Evolutionary conservation across 805 yeast genomes (phyloP).

Genomic region (Starmerella bombicola): DNA sequence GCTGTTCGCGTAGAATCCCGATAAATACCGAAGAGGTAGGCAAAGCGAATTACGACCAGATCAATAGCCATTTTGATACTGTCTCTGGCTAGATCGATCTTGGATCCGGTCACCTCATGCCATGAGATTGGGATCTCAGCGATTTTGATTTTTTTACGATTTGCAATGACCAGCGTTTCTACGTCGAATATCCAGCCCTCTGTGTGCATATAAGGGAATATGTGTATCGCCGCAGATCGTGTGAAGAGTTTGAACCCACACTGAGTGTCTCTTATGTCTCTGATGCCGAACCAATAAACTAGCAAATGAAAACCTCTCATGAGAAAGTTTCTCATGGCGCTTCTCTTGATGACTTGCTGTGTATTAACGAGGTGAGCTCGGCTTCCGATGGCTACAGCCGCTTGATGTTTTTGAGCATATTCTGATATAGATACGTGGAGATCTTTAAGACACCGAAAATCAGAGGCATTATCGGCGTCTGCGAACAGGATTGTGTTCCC

Average conservation of each 20-base stretch:
- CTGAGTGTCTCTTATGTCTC: constrained; percentile 82
- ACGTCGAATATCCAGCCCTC: constrained; percentile 99
- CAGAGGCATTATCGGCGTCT: constrained; percentile 95
- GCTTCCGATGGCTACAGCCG: constrained; percentile 71
- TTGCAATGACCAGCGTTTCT: constrained; percentile 72
- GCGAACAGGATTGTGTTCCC: constrained; percentile 76
- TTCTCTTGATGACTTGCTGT: constrained; percentile 91
- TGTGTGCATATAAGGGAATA: constrained; percentile 86
- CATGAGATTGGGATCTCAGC: constrained; percentile 79
- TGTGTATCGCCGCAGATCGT: constrained; percentile 44
- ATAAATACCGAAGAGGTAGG: constrained; percentile 77
- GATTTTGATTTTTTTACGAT: constrained; percentile 52
- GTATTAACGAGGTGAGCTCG: constrained; percentile 94
- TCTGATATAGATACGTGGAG: constrained; percentile 33
- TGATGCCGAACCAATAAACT: constrained; percentile 78
- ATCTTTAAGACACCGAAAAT: constrained; percentile 52
- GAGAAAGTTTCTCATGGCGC: constrained; percentile 72
- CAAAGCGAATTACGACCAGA: constrained; percentile 76
- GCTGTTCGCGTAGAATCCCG: constrained; percentile 6
- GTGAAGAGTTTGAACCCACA: constrained; percentile 94
- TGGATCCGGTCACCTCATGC: constrained; percentile 95
- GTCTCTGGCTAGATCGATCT: constrained; percentile 83
- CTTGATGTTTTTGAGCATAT: constrained; percentile 26
- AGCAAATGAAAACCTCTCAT: constrained; percentile 87
- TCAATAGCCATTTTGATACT: constrained; percentile 89